Conservation (phyloP, 116 monocot species). For the Zostera marina region DNA sequence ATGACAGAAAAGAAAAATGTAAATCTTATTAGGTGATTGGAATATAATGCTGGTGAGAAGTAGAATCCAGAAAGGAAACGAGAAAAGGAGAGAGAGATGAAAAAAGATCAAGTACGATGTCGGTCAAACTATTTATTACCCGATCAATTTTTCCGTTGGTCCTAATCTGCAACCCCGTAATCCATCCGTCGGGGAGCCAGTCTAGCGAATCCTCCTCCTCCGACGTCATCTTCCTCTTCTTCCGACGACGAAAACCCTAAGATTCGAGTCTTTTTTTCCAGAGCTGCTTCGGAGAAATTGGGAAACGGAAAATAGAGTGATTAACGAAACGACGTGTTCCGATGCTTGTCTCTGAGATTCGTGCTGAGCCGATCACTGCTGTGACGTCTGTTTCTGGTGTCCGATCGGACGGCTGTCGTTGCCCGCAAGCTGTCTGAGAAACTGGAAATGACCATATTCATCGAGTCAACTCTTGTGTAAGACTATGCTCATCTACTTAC, state of each 20-base stretch:
- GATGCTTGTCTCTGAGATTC: too few relatives aligned
- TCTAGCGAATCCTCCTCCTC: background rate
- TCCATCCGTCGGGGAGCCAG: conserved; percentile 1
- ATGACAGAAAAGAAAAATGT: background rate
- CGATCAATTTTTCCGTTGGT: background rate
- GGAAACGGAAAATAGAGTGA: too few relatives aligned
- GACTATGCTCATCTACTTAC: too few relatives aligned
- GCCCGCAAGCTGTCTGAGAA: too few relatives aligned
- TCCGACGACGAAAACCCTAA: background rate
- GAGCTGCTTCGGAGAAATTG: background rate
- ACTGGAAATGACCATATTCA: too few relatives aligned
- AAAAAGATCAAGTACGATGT: background rate
- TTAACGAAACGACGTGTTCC: too few relatives aligned
- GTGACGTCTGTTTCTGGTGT: too few relatives aligned
- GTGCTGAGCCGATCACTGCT: too few relatives aligned
- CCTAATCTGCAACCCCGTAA: conserved; percentile 1
- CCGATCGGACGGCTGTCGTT: too few relatives aligned
- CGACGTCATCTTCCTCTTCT: background rate
- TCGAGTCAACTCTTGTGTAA: too few relatives aligned
- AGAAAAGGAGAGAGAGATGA: background rate
- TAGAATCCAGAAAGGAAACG: too few relatives aligned
- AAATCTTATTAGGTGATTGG: background rate
- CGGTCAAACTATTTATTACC: background rate
- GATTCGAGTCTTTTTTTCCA: background rate
- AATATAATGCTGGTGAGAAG: too few relatives aligned